Evolutionary conservation across 2,329 filamentous ascomycete species (phyloP).

Genomic region (Myriosclerotinia curreyana): DNA sequence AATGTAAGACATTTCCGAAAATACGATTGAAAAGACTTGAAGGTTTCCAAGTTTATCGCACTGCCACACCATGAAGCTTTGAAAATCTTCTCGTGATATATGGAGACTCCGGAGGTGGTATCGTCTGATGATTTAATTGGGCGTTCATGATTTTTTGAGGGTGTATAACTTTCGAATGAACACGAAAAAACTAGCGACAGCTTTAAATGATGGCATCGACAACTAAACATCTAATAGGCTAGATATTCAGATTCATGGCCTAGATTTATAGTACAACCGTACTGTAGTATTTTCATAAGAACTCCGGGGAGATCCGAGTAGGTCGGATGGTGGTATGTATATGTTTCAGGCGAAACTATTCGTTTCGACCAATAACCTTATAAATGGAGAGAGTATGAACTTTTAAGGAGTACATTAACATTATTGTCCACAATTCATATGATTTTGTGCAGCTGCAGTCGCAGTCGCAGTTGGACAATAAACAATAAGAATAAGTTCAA

Average conservation of each 20-base stretch:
- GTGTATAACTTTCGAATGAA: constrained; percentile 1
- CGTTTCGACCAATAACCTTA: background rate
- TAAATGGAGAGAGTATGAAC: background rate
- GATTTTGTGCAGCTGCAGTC: constrained; percentile 1
- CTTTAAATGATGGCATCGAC: constrained; percentile 6
- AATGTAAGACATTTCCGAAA: constrained; percentile 20
- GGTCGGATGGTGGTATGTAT: too few species aligned
- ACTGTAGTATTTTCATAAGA: background rate
- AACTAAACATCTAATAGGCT: background rate
- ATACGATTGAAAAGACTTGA: constrained; percentile 13
- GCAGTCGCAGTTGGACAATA: background rate
- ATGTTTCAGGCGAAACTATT: constrained; percentile 21
- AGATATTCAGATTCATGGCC: background rate
- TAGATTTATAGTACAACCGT: background rate
- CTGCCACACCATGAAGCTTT: constrained; percentile 18
- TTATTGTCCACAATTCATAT: background rate
- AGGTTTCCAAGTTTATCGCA: constrained; percentile 7
- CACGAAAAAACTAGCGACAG: background rate
- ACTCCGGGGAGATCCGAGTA: background rate
- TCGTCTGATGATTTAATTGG: constrained; percentile 12
- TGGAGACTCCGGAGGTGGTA: constrained; percentile 8
- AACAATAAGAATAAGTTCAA: too few species aligned
- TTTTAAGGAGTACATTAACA: too few species aligned
- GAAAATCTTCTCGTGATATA: constrained; percentile 16
- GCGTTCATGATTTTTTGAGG: constrained; percentile 3